These are phyloP conservation scores for Patellaria atrata DNA, from an alignment of 495 filamentous ascomycete genomes.

Conservation along the genomic window DNA sequence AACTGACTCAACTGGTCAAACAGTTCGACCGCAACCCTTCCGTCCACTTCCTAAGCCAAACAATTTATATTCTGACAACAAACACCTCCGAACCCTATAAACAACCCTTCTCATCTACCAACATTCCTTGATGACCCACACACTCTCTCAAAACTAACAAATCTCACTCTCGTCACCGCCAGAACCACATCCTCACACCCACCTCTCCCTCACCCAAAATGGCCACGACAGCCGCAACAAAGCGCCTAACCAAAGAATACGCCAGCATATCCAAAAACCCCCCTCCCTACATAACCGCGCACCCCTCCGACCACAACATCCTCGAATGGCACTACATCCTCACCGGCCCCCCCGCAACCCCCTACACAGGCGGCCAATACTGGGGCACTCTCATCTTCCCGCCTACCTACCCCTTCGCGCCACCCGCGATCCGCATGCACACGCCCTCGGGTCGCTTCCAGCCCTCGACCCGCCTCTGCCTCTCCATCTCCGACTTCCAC, in stretches of 20 bases:
- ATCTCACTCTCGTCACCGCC: too few relatives aligned
- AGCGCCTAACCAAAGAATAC: constrained; percentile 75
- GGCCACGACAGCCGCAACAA: constrained; percentile 28
- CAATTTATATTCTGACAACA: too few relatives aligned
- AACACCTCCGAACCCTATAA: too few relatives aligned
- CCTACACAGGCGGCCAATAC: constrained; percentile 91
- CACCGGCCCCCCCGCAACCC: constrained; percentile 85
- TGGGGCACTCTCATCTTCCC: constrained; percentile 97
- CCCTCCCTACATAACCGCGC: constrained; percentile 82
- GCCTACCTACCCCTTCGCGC: constrained; percentile 90
- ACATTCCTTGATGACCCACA: too few relatives aligned
- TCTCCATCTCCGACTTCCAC: constrained; percentile 93
- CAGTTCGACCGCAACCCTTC: too few relatives aligned
- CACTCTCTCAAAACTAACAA: too few relatives aligned
- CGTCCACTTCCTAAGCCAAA: too few relatives aligned
- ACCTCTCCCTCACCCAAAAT: constrained; percentile 7
- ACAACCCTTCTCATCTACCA: too few relatives aligned
- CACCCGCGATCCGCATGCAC: constrained; percentile 97
- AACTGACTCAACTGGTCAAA: too few relatives aligned
- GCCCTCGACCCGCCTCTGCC: constrained; percentile 77
- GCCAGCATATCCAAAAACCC: constrained; percentile 82
- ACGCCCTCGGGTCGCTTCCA: constrained; percentile 93
- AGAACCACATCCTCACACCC: background rate
- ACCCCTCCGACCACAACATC: constrained; percentile 90
- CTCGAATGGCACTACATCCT: constrained; percentile 99